A percentile compares a stretch with the other conserved stretches of the same genome.
These are phyloP conservation scores for Spiraea crenata DNA, from an alignment of 331 rosid species.

Conservation along the genomic window DNA sequence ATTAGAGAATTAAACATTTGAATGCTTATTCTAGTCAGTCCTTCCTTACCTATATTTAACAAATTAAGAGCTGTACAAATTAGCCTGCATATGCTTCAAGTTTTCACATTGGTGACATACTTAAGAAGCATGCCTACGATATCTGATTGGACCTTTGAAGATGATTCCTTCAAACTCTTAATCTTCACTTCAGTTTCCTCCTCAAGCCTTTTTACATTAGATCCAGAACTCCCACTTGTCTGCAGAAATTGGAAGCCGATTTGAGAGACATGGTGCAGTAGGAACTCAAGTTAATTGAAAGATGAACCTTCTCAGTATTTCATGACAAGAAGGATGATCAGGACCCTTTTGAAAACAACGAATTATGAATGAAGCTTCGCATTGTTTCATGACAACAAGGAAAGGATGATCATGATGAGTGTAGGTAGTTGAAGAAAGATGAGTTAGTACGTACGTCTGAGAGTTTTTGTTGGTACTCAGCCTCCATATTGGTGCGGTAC, in stretches of 20 bases:
- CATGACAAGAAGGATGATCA: not conserved
- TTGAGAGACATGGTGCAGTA: not conserved
- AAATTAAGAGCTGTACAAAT: not conserved
- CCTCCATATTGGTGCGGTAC: slow-evolving; percentile 62
- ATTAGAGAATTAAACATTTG: not conserved
- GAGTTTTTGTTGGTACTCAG: slow-evolving; percentile 56
- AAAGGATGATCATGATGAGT: not conserved
- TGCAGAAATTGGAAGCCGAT: slow-evolving; percentile 9
- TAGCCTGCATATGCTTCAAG: slow-evolving; percentile 19
- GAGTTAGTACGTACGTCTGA: slow-evolving; percentile 43
- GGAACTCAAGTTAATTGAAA: not conserved
- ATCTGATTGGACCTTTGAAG: slow-evolving; percentile 43
- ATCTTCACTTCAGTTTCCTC: slow-evolving; percentile 67
- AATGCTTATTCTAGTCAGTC: not conserved
- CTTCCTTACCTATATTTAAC: not conserved
- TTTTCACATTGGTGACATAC: slow-evolving; percentile 50
- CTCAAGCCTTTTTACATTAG: slow-evolving; percentile 59
- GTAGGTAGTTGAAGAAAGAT: not conserved
- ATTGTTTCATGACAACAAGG: not conserved
- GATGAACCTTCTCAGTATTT: not conserved
- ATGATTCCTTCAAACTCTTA: slow-evolving; percentile 41
- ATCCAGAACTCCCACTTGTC: slow-evolving; percentile 56
- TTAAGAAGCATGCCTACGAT: slow-evolving; percentile 62
- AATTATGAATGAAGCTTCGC: no score
- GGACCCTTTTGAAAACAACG: no score